Evolutionary conservation across 257 asterid genomes (phyloP).

Genomic region (Przewalskia tangutica): DNA sequence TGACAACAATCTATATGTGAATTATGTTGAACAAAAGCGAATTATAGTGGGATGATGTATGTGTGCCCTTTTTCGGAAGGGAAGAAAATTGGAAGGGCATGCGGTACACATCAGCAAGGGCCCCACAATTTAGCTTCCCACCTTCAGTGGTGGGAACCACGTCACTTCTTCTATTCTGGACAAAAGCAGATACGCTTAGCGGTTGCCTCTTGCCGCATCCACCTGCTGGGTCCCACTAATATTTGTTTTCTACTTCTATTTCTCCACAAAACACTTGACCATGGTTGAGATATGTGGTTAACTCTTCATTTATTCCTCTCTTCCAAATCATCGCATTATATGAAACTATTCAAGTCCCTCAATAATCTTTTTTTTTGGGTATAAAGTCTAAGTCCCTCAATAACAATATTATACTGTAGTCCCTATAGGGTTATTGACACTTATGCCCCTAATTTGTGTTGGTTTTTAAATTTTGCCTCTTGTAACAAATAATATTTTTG

Average conservation of each 20-base stretch:
- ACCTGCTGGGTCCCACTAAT: background rate
- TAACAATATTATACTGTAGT: too few relatives aligned
- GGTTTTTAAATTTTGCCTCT: too few relatives aligned
- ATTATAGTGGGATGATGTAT: background rate
- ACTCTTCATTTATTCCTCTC: background rate
- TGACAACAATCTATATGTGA: background rate
- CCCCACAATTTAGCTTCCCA: constrained; percentile 6
- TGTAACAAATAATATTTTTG: too few relatives aligned
- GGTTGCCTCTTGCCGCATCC: constrained; percentile 24
- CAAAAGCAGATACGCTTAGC: constrained; percentile 15
- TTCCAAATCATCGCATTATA: background rate
- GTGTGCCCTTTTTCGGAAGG: background rate
- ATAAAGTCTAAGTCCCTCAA: too few relatives aligned
- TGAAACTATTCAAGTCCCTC: background rate
- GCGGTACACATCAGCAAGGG: constrained; percentile 23
- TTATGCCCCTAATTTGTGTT: too few relatives aligned
- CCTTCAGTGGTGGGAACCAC: constrained; percentile 23
- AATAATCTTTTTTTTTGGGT: too few relatives aligned
- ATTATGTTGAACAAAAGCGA: background rate
- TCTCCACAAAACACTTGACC: background rate
- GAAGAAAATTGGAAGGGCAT: background rate
- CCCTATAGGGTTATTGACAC: too few relatives aligned
- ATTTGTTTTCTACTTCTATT: background rate
- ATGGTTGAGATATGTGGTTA: background rate
- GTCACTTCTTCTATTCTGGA: constrained; percentile 7